Base-by-base conservation (phyloP, 1,284 basidiomycete species). In the Apiotrichum gracile region DNA sequence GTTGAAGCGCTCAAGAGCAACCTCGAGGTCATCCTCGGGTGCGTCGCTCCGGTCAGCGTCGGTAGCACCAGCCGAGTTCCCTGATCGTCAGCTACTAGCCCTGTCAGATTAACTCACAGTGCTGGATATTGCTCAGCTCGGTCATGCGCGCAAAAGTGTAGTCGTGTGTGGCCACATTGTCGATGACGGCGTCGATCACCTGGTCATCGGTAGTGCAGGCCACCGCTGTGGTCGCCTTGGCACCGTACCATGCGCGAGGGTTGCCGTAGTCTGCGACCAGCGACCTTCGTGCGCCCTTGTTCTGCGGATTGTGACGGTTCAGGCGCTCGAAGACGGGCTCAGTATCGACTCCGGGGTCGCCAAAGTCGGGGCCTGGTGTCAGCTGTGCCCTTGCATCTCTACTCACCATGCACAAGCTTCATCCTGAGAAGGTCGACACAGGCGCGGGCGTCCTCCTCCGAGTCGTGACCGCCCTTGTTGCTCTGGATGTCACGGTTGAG, bases 321-420 rank as follows among this genome's bases (percentile, higher is more conserved):
- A 94, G 83, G 24, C 87, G 79, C 66, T 91, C 88, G 63, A 93
- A 91, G 38, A 96, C 86, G 2, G 85, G 84, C 75, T 96, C 90
- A 52, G 80, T 81, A 66, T 92, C 90, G 6, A 82, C 82, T n/a
- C 64, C 62, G 64, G 84, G 85, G 72, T 91, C 87, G 7, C 91
- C 91, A 68, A 87, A 97, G 0, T 84, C 84, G 0, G 85, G 83
- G 0, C 85, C 82, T 83, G 50, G 8, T 25, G 47, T 45, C 27
- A 54, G 42, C 17, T 25, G 33, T 12, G 19, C 12, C 7, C 8
- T 27, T 13, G 12, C 0, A n/a, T n/a, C 29, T 24, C 34, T 7
- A 64, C 79, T 38, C 41, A 76, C 86, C 89, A 59, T 85, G 79
- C 41, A 82, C 79, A 19, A 94, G 67, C 72, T 96, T 96, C 69